Evolutionary conservation across 2,329 filamentous ascomycete species (phyloP).

Genomic region (Nemania sp.): DNA sequence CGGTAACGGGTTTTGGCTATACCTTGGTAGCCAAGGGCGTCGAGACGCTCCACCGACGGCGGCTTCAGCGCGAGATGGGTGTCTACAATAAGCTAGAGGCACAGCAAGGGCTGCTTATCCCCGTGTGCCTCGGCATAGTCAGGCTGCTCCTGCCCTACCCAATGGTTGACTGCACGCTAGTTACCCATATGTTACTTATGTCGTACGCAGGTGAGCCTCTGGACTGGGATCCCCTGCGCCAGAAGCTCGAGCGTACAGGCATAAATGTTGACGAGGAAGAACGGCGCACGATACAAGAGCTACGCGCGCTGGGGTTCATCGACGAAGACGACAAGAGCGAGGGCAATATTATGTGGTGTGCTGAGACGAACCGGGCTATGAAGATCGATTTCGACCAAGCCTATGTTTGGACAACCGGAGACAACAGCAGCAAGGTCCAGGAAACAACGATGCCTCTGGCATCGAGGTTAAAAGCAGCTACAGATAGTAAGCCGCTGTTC

Average conservation of each 20-base stretch:
- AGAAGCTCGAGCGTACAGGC: neutral
- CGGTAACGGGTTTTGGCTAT: neutral
- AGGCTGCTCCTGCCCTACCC: neutral
- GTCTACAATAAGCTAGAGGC: neutral
- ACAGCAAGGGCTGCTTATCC: neutral
- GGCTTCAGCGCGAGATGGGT: neutral
- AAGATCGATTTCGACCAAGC: conserved; percentile 4
- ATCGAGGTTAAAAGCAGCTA: neutral
- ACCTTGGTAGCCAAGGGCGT: neutral
- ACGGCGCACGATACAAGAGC: neutral
- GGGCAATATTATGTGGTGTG: neutral
- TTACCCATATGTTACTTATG: conserved; percentile 3
- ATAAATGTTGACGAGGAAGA: conserved; percentile 4
- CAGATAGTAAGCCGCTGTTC: conserved; percentile 1
- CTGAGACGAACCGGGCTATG: neutral
- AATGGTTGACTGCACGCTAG: neutral
- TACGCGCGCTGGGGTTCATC: neutral
- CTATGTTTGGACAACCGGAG: neutral
- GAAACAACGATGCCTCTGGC: neutral
- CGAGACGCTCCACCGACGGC: neutral
- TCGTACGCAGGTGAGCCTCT: conserved; percentile 1
- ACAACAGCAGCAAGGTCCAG: conserved; percentile 1
- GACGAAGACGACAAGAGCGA: neutral
- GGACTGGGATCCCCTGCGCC: neutral
- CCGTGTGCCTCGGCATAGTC: neutral